Conservation (phyloP, 768 basidiomycete genomes). For the Phaeotremella fagi region DNA sequence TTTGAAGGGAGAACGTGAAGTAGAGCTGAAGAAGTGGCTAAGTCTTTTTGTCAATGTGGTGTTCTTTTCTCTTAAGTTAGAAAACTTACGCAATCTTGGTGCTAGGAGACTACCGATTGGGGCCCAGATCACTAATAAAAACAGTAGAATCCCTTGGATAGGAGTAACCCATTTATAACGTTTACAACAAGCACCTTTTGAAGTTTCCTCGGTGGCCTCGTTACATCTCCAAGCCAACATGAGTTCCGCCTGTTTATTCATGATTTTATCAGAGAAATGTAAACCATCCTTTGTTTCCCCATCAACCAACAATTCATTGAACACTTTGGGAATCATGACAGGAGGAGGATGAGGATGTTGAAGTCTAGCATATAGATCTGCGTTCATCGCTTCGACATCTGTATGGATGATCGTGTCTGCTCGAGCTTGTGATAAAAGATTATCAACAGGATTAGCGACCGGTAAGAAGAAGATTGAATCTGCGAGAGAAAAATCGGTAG, state of each 20-base stretch:
- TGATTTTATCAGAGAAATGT: conserved; percentile 64
- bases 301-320: conserved; percentile 72
- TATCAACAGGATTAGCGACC: conserved; percentile 64
- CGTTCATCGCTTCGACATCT: conserved; percentile 89
- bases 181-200: conserved; percentile 73
- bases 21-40: conserved; percentile 25
- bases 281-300: conserved; percentile 77
- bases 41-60: too few relatives aligned
- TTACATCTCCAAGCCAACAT: conserved; percentile 80
- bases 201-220: conserved; percentile 48
- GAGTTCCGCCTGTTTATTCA: conserved; percentile 67
- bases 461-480: conserved; percentile 75
- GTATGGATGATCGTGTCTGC: conserved; percentile 65
- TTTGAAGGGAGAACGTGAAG: conserved; percentile 29
- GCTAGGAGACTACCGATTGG: conserved; percentile 53
- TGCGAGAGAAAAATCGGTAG: conserved; percentile 52
- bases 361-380: conserved; percentile 69
- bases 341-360: conserved; percentile 42
- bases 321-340: conserved; percentile 66
- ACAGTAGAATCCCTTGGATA: conserved; percentile 37
- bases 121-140: conserved; percentile 49
- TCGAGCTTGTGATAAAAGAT: conserved; percentile 63
- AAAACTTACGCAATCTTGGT: conserved; percentile 38
- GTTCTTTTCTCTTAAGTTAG: background rate
- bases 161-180: conserved; percentile 64